phyloP scores from a whole-genome alignment of 225 moss, liverwort and hornwort genomes.

The Thuidium tamariscinum region DNA sequence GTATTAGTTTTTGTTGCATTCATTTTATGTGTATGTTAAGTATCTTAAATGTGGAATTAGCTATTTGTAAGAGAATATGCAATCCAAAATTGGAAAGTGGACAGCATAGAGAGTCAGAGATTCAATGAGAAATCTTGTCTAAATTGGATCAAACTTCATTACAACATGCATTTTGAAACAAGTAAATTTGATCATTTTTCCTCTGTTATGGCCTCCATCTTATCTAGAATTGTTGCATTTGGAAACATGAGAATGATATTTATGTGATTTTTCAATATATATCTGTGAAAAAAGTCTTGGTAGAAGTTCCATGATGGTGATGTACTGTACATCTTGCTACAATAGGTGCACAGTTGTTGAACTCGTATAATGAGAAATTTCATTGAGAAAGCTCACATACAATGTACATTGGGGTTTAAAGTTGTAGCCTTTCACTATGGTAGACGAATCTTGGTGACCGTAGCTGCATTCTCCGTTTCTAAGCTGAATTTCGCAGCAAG shows the following conservation, averaged over 20 bases:
- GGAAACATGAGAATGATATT: not conserved
- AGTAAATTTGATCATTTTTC: not conserved
- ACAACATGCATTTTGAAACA: not conserved
- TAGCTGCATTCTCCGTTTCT: not conserved
- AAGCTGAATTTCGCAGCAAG: not conserved
- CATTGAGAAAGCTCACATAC: not conserved
- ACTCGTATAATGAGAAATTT: not conserved
- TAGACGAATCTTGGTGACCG: not conserved
- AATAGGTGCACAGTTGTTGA: not conserved
- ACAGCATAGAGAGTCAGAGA: not conserved
- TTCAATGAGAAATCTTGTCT: not conserved
- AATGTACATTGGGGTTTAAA: too few species aligned
- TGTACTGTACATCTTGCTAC: not conserved
- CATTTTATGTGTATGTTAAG: not conserved
- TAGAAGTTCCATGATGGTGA: not conserved
- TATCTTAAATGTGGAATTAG: not conserved
- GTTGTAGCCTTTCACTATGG: not conserved
- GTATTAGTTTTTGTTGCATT: not conserved
- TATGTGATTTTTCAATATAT: not conserved
- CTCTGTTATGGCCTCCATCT: not conserved
- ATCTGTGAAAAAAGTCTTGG: not conserved
- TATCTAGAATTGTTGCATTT: too few species aligned
- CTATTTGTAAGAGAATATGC: accelerated
- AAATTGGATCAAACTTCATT: not conserved
- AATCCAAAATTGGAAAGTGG: not conserved